Percentiles rank a stretch among this genome's conserved stretches.
phyloP scores from a whole-genome alignment of 441 rosid species.

The Populus tomentosa region DNA sequence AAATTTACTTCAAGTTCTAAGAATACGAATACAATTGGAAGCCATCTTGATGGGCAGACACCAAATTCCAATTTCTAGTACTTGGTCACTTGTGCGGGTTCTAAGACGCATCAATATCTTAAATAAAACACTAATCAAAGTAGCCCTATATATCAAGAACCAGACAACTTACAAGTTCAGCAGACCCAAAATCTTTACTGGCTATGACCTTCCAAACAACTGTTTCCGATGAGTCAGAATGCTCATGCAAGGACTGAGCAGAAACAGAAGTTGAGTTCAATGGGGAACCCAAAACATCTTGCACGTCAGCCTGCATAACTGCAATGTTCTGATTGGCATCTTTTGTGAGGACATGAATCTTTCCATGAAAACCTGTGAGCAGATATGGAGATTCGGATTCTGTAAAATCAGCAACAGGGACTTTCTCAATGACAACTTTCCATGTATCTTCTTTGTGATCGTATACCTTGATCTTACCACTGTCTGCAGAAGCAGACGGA shows the following conservation, averaged over 20 bases:
- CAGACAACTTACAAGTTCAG: constrained; percentile 87
- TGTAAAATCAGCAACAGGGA: constrained; percentile 52
- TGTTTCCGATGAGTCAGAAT: constrained; percentile 39
- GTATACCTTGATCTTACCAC: constrained; percentile 71
- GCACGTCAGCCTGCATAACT: constrained; percentile 58
- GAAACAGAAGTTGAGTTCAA: constrained; percentile 20
- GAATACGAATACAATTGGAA: not conserved
- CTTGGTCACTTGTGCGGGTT: not conserved
- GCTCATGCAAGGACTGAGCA: constrained; percentile 17
- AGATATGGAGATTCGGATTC: constrained; percentile 80
- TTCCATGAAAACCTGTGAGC: constrained; percentile 74
- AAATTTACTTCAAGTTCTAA: too few species aligned
- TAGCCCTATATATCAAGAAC: constrained; percentile 50
- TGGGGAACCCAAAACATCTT: constrained; percentile 30
- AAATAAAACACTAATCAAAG: not conserved
- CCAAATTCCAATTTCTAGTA: not conserved
- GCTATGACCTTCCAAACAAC: constrained; percentile 64
- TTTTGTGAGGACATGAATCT: constrained; percentile 79
- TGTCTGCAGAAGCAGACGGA: constrained; percentile 66
- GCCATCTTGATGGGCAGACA: not conserved
- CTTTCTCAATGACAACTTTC: constrained; percentile 68
- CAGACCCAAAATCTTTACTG: constrained; percentile 47
- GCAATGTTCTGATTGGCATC: constrained; percentile 44
- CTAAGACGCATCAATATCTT: not conserved
- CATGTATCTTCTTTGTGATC: constrained; percentile 75